phyloP scores from a whole-genome alignment of 805 yeast species.

The Diddensiella caesifluorescens region DNA sequence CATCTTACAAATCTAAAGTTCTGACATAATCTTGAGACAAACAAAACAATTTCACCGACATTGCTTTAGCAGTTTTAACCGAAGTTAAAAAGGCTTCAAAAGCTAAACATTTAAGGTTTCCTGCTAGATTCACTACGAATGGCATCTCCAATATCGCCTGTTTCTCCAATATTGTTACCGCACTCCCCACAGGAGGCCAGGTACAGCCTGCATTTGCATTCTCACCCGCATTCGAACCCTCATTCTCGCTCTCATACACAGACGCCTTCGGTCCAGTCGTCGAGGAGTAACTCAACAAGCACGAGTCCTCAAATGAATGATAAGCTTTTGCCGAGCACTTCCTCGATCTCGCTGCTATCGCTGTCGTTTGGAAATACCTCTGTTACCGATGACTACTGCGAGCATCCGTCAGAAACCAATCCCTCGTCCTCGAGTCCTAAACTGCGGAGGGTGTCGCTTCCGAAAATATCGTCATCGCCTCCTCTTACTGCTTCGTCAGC shows the following conservation, averaged over 20 bases:
- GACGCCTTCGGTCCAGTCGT: too few relatives aligned
- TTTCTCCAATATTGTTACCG: constrained; percentile 16
- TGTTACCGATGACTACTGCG: constrained; percentile 2
- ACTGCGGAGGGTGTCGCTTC: constrained; percentile 2
- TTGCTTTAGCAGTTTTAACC: too few relatives aligned
- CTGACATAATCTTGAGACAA: too few relatives aligned
- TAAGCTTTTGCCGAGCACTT: constrained; percentile 18
- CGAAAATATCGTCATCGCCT: constrained; percentile 6
- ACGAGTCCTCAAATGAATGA: constrained; percentile 2
- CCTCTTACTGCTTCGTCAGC: constrained; percentile 9
- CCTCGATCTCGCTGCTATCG: constrained; percentile 19
- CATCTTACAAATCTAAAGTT: too few relatives aligned
- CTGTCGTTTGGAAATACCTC: constrained; percentile 16
- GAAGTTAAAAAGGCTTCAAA: too few relatives aligned
- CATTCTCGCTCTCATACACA: too few relatives aligned
- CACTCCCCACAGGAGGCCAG: constrained; percentile 14
- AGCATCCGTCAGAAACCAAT: background rate
- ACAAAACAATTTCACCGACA: too few relatives aligned
- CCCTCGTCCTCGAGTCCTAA: background rate
- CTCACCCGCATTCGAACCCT: background rate
- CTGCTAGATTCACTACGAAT: too few relatives aligned
- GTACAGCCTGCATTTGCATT: background rate
- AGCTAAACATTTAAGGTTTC: too few relatives aligned
- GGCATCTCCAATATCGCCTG: constrained; percentile 16
- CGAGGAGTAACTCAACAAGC: too few relatives aligned